A percentile compares a stretch with the other conserved stretches of the same genome.
phyloP scores from a whole-genome alignment of 1,284 basidiomycete genomes.

The Rugosomyces carneus region DNA sequence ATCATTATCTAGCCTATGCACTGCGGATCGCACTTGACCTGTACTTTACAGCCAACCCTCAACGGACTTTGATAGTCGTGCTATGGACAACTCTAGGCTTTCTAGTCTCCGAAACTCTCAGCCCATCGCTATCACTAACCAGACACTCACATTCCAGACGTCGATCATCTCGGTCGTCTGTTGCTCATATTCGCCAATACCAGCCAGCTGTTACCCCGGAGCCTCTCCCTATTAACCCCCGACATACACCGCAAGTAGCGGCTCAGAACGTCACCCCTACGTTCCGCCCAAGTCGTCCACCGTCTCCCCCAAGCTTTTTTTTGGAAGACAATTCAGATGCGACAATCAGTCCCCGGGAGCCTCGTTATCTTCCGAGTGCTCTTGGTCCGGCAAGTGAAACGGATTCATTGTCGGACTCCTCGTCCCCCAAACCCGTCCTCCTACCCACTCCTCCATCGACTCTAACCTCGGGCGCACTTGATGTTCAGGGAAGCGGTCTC shows the following conservation, averaged over 20 bases:
- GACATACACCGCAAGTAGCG: conserved; percentile 4
- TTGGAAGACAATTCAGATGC: conserved; percentile 20
- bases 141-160: conserved; percentile 20
- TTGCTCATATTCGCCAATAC: conserved; percentile 25
- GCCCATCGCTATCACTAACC: conserved; percentile 18
- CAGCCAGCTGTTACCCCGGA: conserved; percentile 12
- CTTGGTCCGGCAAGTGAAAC: conserved; percentile 20
- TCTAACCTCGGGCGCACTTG: conserved; percentile 10
- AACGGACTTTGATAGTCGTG: conserved; percentile 26
- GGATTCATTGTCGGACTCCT: conserved; percentile 19
- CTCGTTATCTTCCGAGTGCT: conserved; percentile 23
- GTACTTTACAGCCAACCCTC: conserved; percentile 26
- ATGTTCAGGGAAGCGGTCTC: conserved; percentile 4
- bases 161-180: conserved; percentile 19
- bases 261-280: conserved; percentile 11
- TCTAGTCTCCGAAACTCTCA: conserved; percentile 26
- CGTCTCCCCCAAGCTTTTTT: conserved; percentile 23
- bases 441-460: conserved; percentile 31
- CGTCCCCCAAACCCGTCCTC: conserved; percentile 20
- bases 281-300: conserved; percentile 16
- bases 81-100: conserved; percentile 31
- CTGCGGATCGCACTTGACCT: conserved; percentile 34
- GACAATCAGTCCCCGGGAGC: conserved; percentile 16
- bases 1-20: conserved; percentile 36
- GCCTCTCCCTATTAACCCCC: neutral